Base-by-base conservation (phyloP, 306 rosid genomes). In the Rosa multiflora region DNA sequence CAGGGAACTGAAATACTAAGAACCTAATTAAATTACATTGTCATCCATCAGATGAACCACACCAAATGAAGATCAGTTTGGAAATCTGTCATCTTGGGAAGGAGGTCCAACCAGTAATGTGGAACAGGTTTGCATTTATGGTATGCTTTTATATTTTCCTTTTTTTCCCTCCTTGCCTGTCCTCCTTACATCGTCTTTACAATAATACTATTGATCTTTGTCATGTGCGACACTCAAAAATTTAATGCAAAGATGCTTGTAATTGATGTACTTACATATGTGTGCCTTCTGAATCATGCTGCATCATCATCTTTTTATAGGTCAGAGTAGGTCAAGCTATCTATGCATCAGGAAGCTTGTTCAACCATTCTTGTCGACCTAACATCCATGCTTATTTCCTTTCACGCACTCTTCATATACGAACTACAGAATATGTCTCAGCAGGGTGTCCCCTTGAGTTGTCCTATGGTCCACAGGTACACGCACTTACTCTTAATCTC, bases 381-480 rank as follows among this genome's bases (percentile, higher is more conserved):
- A 94, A 94, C 61, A 59, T 88, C 76, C 91, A 88, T 88, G 97
- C 92, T 8, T 94, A 91, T 85, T 94, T 91, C 85, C 82, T 90
- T 79, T 87, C 94, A 48, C 97, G 94, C 67, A 81, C 93, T 23
- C 92, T 94, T 47, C 86, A 69, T 82, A 55, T 91, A 70, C 86
- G 96, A 58, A 81, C 97, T 43, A 94, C 98, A 73, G 83, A 88
- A 73, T 75, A 46, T 79, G 87, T 89, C 40, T 39, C 91, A 40
- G 83, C 86, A 32, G 97, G 90, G 70, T 71, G 81, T 85, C 85
- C 89, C 78, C 86, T 92, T 77, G 98, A 92, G 79, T 74, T 94
- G 81, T 94, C 98, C 56, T 94, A 94, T 80, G 97, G 98, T 84
- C 98, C 97, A 67, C 96, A 94, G 96, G 98, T 91, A 88, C 78